phyloP scores from a whole-genome alignment of 257 asterid species.

The Gynochthodes officinalis region DNA sequence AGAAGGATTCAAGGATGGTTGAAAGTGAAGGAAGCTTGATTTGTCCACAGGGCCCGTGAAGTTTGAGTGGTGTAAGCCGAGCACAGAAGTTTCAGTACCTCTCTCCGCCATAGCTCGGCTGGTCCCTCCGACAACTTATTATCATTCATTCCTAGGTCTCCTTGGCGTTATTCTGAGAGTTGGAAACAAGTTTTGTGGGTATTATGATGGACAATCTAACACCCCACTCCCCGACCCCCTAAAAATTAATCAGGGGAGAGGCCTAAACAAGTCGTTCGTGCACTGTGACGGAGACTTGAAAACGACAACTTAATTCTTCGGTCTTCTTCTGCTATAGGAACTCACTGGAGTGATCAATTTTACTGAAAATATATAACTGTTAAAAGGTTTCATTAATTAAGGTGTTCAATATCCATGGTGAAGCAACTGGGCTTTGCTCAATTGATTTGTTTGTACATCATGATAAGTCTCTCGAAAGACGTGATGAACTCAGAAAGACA shows the following conservation, averaged over 20 bases:
- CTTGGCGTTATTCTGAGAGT: slow-evolving; percentile 17
- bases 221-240: neutral
- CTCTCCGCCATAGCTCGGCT: neutral
- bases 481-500: neutral
- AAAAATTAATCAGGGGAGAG: neutral
- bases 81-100: neutral
- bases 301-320: slow-evolving; percentile 27
- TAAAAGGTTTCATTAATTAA: too few relatives aligned
- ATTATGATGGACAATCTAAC: slow-evolving; percentile 28
- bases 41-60: slow-evolving; percentile 18
- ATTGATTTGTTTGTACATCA: neutral
- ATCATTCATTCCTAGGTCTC: slow-evolving; percentile 16
- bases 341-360: too few relatives aligned
- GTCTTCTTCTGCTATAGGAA: too few relatives aligned
- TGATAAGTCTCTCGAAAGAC: neutral
- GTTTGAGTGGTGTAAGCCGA: slow-evolving; percentile 3
- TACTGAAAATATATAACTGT: too few relatives aligned
- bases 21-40: slow-evolving; percentile 26
- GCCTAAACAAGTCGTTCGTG: slow-evolving; percentile 15
- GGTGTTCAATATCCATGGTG: too few relatives aligned
- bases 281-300: slow-evolving; percentile 34
- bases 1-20: slow-evolving; percentile 10
- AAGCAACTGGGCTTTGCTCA: too few relatives aligned
- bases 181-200: slow-evolving; percentile 27
- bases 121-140: slow-evolving; percentile 43